Conservation (phyloP, 2,329 filamentous ascomycete species). For the Thielaviopsis ethacetica region DNA sequence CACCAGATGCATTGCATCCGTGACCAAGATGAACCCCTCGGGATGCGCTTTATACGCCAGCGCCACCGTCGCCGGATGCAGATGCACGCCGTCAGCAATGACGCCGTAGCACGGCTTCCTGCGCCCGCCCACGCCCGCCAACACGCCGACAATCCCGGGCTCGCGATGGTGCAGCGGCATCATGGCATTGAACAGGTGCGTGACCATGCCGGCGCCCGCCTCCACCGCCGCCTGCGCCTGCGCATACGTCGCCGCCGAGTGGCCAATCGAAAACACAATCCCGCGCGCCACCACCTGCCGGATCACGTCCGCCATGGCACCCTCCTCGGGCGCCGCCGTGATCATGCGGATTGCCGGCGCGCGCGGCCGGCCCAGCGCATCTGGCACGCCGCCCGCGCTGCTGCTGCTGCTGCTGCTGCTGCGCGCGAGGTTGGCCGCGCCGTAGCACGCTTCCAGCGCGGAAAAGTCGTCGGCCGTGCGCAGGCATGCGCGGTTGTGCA, state of each 20-base stretch:
- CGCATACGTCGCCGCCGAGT: constrained; percentile 78
- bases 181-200: constrained; percentile 92
- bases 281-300: constrained; percentile 44
- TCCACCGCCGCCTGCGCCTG: constrained; percentile 54
- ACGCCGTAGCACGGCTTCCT: constrained; percentile 67
- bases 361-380: constrained; percentile 10
- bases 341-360: constrained; percentile 53
- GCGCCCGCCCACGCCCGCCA: constrained; percentile 23
- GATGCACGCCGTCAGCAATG: constrained; percentile 79
- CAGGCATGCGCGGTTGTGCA: constrained; percentile 63
- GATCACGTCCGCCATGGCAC: constrained; percentile 53
- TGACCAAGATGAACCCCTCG: constrained; percentile 72
- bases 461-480: constrained; percentile 43
- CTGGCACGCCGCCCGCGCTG: not conserved
- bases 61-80: constrained; percentile 76
- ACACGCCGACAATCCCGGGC: constrained; percentile 73
- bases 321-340: constrained; percentile 71
- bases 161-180: constrained; percentile 78
- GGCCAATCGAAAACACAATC: constrained; percentile 68
- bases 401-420: constrained; percentile 13
- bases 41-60: constrained; percentile 81
- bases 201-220: constrained; percentile 77
- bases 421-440: constrained; percentile 44
- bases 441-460: constrained; percentile 58
- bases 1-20: constrained; percentile 78